Percentiles rank a stretch among this genome's conserved stretches.
Evolutionary conservation across 305 asterid genomes (phyloP).

Genomic region (Coffea humblotiana): DNA sequence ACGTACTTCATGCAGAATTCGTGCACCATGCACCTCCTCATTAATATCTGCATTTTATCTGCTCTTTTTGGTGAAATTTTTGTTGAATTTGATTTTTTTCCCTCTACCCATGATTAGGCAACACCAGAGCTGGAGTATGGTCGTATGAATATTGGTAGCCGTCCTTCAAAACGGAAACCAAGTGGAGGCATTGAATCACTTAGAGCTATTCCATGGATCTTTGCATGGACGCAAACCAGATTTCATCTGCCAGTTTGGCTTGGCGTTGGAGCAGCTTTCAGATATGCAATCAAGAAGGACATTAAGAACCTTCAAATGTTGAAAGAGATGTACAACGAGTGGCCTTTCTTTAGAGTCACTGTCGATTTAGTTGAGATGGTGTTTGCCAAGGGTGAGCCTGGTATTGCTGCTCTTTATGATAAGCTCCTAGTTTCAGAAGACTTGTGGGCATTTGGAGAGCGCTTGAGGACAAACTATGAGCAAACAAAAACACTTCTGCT

Average conservation of each 20-base stretch:
- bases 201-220: conserved; percentile 66
- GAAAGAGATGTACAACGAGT: conserved; percentile 49
- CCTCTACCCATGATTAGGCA: conserved; percentile 29
- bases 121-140: conserved; percentile 62
- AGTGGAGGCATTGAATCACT: conserved; percentile 65
- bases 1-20: conserved; percentile 17
- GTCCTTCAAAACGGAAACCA: conserved; percentile 58
- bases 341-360: conserved; percentile 64
- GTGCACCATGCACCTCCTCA: background rate
- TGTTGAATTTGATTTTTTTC: background rate
- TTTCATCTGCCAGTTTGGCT: conserved; percentile 69
- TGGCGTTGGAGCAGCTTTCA: conserved; percentile 57
- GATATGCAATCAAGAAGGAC: conserved; percentile 44
- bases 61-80: background rate
- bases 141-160: conserved; percentile 59
- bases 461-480: conserved; percentile 39
- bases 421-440: conserved; percentile 55
- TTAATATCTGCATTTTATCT: background rate
- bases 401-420: conserved; percentile 51
- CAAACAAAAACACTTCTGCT: conserved; percentile 49
- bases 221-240: conserved; percentile 62
- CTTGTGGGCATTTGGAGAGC: conserved; percentile 43
- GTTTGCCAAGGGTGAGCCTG: conserved; percentile 59
- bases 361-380: conserved; percentile 57
- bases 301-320: conserved; percentile 44